phyloP scores from a whole-genome alignment of 805 yeast species.

The Yarrowia phangngaensis region DNA sequence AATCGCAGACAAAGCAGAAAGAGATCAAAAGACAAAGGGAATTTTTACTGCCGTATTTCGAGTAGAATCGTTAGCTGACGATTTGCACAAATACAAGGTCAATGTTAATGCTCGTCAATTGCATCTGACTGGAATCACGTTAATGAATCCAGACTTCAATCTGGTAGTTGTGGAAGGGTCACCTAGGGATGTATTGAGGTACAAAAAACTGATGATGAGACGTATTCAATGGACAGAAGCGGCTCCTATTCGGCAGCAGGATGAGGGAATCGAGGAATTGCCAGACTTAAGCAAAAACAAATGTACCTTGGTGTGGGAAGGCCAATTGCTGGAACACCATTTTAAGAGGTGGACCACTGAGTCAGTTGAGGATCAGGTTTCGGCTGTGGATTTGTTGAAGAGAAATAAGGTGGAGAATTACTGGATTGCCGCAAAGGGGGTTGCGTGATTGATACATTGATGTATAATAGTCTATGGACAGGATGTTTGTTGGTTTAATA shows the following conservation, averaged over 20 bases:
- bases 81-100: slow-evolving; percentile 67
- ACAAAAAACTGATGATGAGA: slow-evolving; percentile 54
- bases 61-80: slow-evolving; percentile 53
- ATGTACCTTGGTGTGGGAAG: slow-evolving; percentile 65
- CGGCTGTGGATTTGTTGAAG: slow-evolving; percentile 48
- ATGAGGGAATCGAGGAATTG: slow-evolving; percentile 9
- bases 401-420: slow-evolving; percentile 56
- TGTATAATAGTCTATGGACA: too few species aligned
- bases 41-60: slow-evolving; percentile 55
- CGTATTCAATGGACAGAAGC: slow-evolving; percentile 69
- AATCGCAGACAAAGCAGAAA: slow-evolving; percentile 42
- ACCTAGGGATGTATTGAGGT: slow-evolving; percentile 55
- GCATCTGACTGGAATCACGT: slow-evolving; percentile 55
- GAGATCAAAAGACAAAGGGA: slow-evolving; percentile 50
- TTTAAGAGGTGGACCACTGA: slow-evolving; percentile 71
- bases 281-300: slow-evolving; percentile 41
- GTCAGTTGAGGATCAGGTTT: slow-evolving; percentile 50
- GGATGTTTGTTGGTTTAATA: too few species aligned
- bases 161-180: slow-evolving; percentile 76
- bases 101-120: slow-evolving; percentile 77
- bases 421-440: slow-evolving; percentile 42
- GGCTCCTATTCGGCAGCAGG: slow-evolving; percentile 38
- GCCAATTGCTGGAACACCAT: slow-evolving; percentile 50
- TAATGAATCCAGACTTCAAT: slow-evolving; percentile 42
- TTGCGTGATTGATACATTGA: not conserved